Evolutionary conservation across 1,139 yeast species (phyloP).

Genomic region (Torulaspora globosa): DNA sequence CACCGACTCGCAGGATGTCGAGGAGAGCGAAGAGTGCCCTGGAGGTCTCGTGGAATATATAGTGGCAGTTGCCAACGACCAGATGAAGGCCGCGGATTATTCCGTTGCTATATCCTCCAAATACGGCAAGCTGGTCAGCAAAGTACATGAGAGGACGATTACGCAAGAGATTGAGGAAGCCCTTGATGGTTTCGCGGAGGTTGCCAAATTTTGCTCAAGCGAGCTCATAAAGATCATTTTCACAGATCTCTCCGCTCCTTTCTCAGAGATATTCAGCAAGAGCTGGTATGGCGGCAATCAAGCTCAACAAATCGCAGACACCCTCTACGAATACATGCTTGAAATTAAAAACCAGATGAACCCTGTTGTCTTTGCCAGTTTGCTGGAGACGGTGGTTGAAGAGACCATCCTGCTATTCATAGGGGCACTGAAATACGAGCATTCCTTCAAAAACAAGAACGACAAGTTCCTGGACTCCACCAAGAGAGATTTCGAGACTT

Average conservation of each 20-base stretch:
- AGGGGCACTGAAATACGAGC: constrained; percentile 44
- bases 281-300: constrained; percentile 49
- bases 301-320: constrained; percentile 60
- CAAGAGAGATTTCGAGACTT: constrained; percentile 64
- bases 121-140: constrained; percentile 62
- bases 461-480: constrained; percentile 50
- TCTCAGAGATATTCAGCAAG: constrained; percentile 47
- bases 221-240: constrained; percentile 64
- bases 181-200: constrained; percentile 69
- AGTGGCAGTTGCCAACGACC: constrained; percentile 83
- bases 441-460: constrained; percentile 38
- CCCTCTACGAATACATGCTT: constrained; percentile 67
- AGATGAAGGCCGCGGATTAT: constrained; percentile 77
- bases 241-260: constrained; percentile 58
- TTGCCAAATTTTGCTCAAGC: constrained; percentile 65
- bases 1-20: constrained; percentile 41
- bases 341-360: constrained; percentile 54
- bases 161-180: constrained; percentile 57
- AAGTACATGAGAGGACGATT: constrained; percentile 56
- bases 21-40: constrained; percentile 53
- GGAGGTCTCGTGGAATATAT: constrained; percentile 81
- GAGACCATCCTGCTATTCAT: constrained; percentile 48
- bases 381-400: constrained; percentile 50
- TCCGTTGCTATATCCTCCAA: constrained; percentile 69
- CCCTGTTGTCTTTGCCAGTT: constrained; percentile 48